phyloP scores from a whole-genome alignment of 78 protist species.

The Dictyostelium purpureum region DNA sequence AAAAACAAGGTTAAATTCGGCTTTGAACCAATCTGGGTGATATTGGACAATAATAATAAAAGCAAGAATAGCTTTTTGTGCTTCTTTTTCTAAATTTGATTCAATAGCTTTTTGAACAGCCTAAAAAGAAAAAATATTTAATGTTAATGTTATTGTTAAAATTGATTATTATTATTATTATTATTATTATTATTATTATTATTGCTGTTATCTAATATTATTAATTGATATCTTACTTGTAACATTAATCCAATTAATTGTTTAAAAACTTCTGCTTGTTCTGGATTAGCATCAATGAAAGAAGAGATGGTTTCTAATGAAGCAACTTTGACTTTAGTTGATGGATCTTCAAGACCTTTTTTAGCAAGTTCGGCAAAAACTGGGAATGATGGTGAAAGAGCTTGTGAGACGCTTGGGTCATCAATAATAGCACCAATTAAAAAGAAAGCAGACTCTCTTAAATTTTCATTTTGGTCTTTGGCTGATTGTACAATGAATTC shows the following conservation, averaged over 20 bases:
- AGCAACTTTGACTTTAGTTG: constrained; percentile 32
- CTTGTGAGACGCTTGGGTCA: neutral
- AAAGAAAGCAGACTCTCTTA: constrained; percentile 47
- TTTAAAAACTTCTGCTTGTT: constrained; percentile 17
- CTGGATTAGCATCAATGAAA: constrained; percentile 25
- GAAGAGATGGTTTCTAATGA: constrained; percentile 22
- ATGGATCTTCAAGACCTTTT: constrained; percentile 29
- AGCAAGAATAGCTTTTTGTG: constrained; percentile 34
- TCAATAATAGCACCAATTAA: constrained; percentile 14
- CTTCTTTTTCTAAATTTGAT: constrained; percentile 60
- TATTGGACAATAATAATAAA: constrained; percentile 56
- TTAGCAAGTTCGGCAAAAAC: neutral
- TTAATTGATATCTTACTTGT: neutral
- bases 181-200: neutral
- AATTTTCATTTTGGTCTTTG: neutral
- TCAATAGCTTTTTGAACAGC: constrained; percentile 33
- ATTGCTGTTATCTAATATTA: neutral
- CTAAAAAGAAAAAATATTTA: neutral
- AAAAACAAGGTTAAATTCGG: neutral
- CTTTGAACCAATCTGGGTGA: constrained; percentile 42
- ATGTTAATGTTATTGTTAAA: neutral
- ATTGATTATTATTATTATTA: neutral
- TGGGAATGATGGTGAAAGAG: neutral
- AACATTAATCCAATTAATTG: constrained; percentile 53
- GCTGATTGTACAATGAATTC: constrained; percentile 9